Percentiles rank a stretch among this genome's conserved stretches.
phyloP scores from a whole-genome alignment of 306 rosid genomes.

The Morella rubra region DNA sequence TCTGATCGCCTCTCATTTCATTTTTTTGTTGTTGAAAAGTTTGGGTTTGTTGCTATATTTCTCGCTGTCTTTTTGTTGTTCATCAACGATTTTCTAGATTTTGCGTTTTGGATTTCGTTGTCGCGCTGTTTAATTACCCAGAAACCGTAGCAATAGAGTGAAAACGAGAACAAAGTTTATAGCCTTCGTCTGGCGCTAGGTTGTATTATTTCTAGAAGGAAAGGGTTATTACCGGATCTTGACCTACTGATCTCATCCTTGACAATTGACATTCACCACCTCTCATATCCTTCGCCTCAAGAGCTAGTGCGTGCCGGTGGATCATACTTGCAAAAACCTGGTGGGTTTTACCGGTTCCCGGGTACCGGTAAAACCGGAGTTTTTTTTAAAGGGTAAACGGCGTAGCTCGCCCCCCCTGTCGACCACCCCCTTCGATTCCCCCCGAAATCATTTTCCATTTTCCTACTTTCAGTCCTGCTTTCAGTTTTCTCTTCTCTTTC shows the following conservation, averaged over 20 bases:
- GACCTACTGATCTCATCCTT: constrained; percentile 40
- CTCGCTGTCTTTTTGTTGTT: not conserved
- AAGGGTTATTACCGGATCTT: not conserved
- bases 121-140: not conserved
- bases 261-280: constrained; percentile 41
- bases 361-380: too few species aligned
- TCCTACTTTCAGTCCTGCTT: too few species aligned
- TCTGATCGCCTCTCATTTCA: not conserved
- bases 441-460: too few species aligned
- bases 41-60: not conserved
- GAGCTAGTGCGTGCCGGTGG: constrained; percentile 56
- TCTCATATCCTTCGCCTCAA: constrained; percentile 52
- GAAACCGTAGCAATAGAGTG: not conserved
- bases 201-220: not conserved
- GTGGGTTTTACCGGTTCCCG: too few species aligned
- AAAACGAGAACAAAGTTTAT: not conserved
- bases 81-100: not conserved
- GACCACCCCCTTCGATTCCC: too few species aligned
- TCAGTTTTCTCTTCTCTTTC: too few species aligned
- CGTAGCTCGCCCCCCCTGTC: too few species aligned
- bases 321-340: too few species aligned
- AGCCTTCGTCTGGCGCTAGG: not conserved
- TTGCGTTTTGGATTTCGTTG: too few species aligned
- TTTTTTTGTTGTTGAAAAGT: not conserved
- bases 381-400: too few species aligned